A percentile compares a stretch with the other conserved stretches of the same genome.
Conservation (phyloP, 352 stramenopile genomes). For the Phytophthora lateralis region DNA sequence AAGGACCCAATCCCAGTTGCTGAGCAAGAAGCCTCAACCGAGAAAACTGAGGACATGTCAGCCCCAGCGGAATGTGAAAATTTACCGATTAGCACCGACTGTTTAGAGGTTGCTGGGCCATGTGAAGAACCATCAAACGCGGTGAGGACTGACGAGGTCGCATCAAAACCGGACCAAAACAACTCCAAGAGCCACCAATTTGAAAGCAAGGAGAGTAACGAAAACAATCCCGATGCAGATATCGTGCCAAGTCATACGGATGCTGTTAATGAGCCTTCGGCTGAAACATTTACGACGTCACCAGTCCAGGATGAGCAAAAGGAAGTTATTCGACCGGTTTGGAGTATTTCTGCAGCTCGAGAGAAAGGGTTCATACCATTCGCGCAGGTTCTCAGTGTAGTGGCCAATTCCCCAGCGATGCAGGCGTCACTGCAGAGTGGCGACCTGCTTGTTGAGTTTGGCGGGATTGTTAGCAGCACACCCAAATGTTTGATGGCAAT, state of each 20-base stretch:
- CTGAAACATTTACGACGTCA: not conserved
- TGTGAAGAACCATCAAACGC: not conserved
- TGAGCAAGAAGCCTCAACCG: not conserved
- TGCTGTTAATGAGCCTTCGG: not conserved
- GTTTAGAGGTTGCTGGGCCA: not conserved
- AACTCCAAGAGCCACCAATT: not conserved
- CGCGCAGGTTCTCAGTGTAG: slow-evolving; percentile 54
- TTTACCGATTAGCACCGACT: not conserved
- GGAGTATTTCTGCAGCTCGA: slow-evolving; percentile 19
- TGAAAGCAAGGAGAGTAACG: not conserved
- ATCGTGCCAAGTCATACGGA: not conserved
- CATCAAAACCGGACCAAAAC: not conserved
- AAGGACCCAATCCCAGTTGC: not conserved
- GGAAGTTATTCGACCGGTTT: not conserved
- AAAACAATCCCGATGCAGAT: not conserved
- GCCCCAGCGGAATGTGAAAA: not conserved
- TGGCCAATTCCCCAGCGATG: slow-evolving; percentile 47
- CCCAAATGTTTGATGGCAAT: slow-evolving; percentile 62
- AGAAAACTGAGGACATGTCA: not conserved
- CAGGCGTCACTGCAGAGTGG: slow-evolving; percentile 43
- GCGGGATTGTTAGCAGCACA: slow-evolving; percentile 45
- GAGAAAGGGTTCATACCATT: slow-evolving; percentile 37
- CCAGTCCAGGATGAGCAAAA: not conserved
- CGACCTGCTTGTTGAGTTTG: slow-evolving; percentile 61
- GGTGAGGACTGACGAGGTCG: not conserved